These are phyloP conservation scores for Mortierella sp. DNA, from an alignment of 371 early-diverging fungal species.

Conservation along the genomic window DNA sequence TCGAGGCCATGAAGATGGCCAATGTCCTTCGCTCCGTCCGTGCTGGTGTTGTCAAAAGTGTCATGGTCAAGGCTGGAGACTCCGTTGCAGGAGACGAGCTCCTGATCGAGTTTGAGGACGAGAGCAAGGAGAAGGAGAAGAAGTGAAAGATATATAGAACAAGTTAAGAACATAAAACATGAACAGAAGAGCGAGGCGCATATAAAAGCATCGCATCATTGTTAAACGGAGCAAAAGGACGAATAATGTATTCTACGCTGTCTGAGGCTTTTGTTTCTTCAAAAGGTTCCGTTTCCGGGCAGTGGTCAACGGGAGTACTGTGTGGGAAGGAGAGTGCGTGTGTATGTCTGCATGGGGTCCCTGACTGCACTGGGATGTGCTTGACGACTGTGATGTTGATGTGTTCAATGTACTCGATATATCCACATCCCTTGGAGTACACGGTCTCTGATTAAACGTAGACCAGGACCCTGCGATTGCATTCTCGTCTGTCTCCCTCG, in stretches of 20 bases:
- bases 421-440: neutral
- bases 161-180: no score
- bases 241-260: no score
- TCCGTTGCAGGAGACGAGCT: slow-evolving; percentile 90
- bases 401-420: no score
- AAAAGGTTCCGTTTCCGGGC: slow-evolving; percentile 28
- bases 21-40: slow-evolving; percentile 88
- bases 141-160: slow-evolving; percentile 11
- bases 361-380: no score
- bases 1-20: slow-evolving; percentile 99
- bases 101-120: slow-evolving; percentile 82
- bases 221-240: no score
- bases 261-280: slow-evolving; percentile 23
- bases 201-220: no score
- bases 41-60: slow-evolving; percentile 83
- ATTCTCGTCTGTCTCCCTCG: slow-evolving; percentile 18
- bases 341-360: no score
- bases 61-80: slow-evolving; percentile 78
- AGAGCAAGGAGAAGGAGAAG: slow-evolving; percentile 49
- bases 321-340: no score
- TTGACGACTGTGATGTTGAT: no score
- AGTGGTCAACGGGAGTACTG: neutral
- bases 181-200: no score
- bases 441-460: neutral
- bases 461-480: neutral